phyloP scores from a whole-genome alignment of 2,329 filamentous ascomycete species.

The Fonsecaea nubica region DNA sequence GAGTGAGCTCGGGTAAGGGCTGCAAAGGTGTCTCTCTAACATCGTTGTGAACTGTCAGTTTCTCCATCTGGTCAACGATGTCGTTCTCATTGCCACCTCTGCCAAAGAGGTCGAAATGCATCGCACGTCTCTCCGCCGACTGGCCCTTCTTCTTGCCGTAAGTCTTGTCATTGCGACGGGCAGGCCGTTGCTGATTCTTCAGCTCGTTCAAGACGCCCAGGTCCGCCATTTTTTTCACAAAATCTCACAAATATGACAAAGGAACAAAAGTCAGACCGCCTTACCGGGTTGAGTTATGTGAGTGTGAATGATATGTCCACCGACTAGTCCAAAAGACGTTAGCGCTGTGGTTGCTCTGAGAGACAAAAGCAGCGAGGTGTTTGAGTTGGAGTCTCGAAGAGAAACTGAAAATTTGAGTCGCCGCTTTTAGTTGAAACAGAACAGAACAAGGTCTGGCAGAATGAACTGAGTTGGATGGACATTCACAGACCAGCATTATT shows the following conservation, averaged over 20 bases:
- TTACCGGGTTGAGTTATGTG: slow-evolving; percentile 18
- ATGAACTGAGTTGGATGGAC: background rate
- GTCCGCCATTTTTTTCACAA: slow-evolving; percentile 30
- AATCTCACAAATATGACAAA: slow-evolving; percentile 8
- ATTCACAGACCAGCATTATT: slow-evolving; percentile 12
- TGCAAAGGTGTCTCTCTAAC: slow-evolving; percentile 15
- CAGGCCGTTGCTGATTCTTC: slow-evolving; percentile 31
- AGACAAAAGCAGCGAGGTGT: slow-evolving; percentile 22
- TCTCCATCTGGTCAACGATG: slow-evolving; percentile 32
- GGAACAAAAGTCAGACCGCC: slow-evolving; percentile 14
- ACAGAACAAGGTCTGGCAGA: slow-evolving; percentile 11
- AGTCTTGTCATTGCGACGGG: slow-evolving; percentile 34
- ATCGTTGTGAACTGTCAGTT: slow-evolving; percentile 28
- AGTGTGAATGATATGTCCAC: slow-evolving; percentile 14
- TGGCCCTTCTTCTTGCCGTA: slow-evolving; percentile 38
- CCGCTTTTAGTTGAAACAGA: slow-evolving; percentile 15
- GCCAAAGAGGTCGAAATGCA: slow-evolving; percentile 37
- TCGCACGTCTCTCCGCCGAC: slow-evolving; percentile 24
- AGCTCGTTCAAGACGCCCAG: slow-evolving; percentile 30
- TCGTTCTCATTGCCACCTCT: slow-evolving; percentile 30
- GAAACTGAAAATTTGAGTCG: background rate
- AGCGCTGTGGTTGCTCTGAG: slow-evolving; percentile 27
- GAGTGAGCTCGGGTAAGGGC: slow-evolving; percentile 1
- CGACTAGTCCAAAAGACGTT: slow-evolving; percentile 26
- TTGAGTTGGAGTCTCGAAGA: slow-evolving; percentile 1